Evolutionary conservation across 306 rosid species (phyloP).

Genomic region (Urtica urens): DNA sequence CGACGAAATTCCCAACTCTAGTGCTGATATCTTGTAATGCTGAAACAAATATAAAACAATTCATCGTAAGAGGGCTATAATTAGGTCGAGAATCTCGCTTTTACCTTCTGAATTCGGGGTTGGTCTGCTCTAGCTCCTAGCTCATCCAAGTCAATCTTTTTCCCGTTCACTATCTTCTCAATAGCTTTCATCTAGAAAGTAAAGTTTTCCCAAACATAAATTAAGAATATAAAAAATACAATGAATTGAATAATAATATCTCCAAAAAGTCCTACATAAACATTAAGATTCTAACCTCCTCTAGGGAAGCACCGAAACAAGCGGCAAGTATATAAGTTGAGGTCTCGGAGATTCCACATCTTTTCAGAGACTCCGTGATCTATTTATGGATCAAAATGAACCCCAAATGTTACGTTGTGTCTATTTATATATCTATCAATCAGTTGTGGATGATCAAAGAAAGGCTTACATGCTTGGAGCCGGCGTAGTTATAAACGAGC

Average conservation of each 20-base stretch:
- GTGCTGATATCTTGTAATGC: conserved; percentile 66
- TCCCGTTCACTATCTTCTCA: conserved; percentile 58
- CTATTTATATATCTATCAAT: too few species aligned
- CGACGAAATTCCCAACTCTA: conserved; percentile 64
- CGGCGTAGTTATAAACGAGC: conserved; percentile 85
- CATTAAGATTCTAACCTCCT: conserved; percentile 41
- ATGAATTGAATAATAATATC: too few species aligned
- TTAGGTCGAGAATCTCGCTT: background rate
- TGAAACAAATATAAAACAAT: conserved; percentile 28
- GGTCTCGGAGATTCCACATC: conserved; percentile 71
- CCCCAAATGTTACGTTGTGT: too few species aligned
- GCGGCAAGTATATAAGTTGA: conserved; percentile 71
- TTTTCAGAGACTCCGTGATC: conserved; percentile 83
- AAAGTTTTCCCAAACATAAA: too few species aligned
- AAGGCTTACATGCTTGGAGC: conserved; percentile 74
- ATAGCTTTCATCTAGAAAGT: conserved; percentile 46
- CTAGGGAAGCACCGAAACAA: conserved; percentile 57
- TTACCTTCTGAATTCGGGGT: conserved; percentile 70
- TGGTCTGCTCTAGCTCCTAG: conserved; percentile 60
- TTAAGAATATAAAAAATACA: too few species aligned
- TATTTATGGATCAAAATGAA: conserved; percentile 14
- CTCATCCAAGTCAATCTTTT: conserved; percentile 59
- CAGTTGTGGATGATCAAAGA: background rate
- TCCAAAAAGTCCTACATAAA: background rate
- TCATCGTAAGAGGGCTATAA: conserved; percentile 2